Base-by-base conservation (phyloP, 345 rosid species). In the Physaria fendleri region DNA sequence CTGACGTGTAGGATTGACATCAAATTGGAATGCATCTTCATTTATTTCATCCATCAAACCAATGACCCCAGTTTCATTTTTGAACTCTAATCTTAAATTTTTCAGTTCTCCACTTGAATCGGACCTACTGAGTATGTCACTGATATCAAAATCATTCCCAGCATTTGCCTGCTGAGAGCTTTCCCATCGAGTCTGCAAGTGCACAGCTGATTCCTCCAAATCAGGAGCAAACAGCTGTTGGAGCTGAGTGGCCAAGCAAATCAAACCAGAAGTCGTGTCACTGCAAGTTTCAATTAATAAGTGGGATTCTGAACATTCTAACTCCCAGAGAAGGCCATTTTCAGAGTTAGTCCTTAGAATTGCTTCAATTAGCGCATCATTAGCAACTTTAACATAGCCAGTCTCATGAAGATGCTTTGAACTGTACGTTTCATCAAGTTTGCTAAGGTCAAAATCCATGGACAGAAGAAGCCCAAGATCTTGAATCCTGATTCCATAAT, bases 171-270 rank as follows among this genome's bases (percentile, higher is more conserved):
- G 75, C 68, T 80, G 81, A 69, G 77, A 66, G 39, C 73, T 76
- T 71, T 83, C 76, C 89, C 95, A 93, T 66, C 99, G 80, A 56
- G 77, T 74, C 77, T 93, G 99, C 68, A 93, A 66, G 77, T 89
- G 94, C 62, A 80, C 81, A 66, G 82, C 66, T 25, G 95, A 80
- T 75, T 87, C 94, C 82, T 93, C 99, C 71, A 83, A 46, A 59
- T 87, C 91, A 63, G 99, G 99, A 51, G 94, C 97, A 77, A 85
- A 71, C 47, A 93, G 67, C 76, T 77, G 84, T 68, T 87, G 97
- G 46, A 93, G 81, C 73, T 87, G 99, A 20, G 84, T 59, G 53
- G 75, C 86, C 84, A 93, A 78, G 41, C 71, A 71, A 54, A 82
- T 84, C 77, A 93, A 74, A 65, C 82, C 97, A 60, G 63, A 66